Evolutionary conservation across 2,329 filamentous ascomycete genomes (phyloP).

Genomic region (Chaetomium olivaceum): DNA sequence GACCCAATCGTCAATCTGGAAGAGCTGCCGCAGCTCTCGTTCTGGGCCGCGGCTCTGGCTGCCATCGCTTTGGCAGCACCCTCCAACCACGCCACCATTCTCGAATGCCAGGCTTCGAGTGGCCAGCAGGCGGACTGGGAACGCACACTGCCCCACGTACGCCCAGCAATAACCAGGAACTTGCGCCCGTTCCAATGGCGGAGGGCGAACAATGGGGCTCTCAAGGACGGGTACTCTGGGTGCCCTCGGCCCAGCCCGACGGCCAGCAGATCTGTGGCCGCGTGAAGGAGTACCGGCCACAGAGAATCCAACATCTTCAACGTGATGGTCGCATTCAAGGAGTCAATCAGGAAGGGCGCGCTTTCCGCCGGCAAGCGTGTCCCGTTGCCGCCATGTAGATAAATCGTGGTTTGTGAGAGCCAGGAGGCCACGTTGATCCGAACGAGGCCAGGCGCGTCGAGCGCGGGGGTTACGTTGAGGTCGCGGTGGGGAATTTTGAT

Average conservation of each 20-base stretch:
- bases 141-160: neutral
- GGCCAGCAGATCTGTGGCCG: neutral
- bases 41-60: neutral
- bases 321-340: neutral
- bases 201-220: neutral
- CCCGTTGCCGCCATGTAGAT: neutral
- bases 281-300: neutral
- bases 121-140: neutral
- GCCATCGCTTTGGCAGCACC: neutral
- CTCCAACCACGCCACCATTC: neutral
- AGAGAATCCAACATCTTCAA: neutral
- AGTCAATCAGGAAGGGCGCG: neutral
- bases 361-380: neutral
- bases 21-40: neutral
- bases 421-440: neutral
- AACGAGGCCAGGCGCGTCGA: neutral
- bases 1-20: neutral
- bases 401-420: neutral
- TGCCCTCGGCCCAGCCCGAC: neutral
- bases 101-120: neutral
- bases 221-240: neutral
- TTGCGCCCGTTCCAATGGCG: neutral
- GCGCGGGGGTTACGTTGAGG: neutral
- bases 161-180: neutral
- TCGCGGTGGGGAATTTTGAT: neutral